Base-by-base conservation (phyloP, 2,329 filamentous ascomycete genomes). In the Fusarium nanum region DNA sequence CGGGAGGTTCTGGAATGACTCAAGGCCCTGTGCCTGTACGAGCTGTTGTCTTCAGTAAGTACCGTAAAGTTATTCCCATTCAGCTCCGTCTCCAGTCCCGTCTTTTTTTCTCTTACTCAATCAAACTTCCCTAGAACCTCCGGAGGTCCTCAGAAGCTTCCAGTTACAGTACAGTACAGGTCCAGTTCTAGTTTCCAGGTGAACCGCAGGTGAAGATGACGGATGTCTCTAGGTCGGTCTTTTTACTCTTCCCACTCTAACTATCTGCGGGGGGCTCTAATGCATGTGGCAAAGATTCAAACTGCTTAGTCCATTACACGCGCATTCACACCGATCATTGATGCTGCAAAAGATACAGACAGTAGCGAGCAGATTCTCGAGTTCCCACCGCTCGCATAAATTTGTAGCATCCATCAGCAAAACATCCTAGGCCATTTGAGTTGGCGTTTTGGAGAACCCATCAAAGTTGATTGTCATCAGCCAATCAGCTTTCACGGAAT, bases 1-100 rank as follows among this genome's bases (percentile, higher is more conserved):
- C 40, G 37, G 46, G 42, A 57, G 57, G 41, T 72, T 72, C 70
- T 75, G 73, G 73, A 74, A 75, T 75, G 73, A 75, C 63, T 75
- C 73, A 70, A 72, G 63, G 55, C 62, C 54, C 47, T 68, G 58
- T 49, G 37, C 37, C 50, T 64, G 60, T 64, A 64, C 32, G 37
- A 40, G 44, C 48, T 50, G 45, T 60, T 44, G 59, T 60, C 28
- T 48, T 42, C 28, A 62, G 45, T 14, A 48, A 32, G 20, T 28
- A 32, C 32, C 28, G 30, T 49, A 28, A n/a, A 53, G 49, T 53
- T 53, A 53, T 53, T 42, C 27, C 23, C 49, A 53, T 56, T 59
- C 42, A 55, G 46, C 47, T 47, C 58, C 53, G 45, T 47, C 32
- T 50, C 44, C 28, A 11, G 30, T 52, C 65, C 61, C 60, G 60